Evolutionary conservation across 2,329 filamentous ascomycete genomes (phyloP).

Genomic region (Fusarium pilosicola): DNA sequence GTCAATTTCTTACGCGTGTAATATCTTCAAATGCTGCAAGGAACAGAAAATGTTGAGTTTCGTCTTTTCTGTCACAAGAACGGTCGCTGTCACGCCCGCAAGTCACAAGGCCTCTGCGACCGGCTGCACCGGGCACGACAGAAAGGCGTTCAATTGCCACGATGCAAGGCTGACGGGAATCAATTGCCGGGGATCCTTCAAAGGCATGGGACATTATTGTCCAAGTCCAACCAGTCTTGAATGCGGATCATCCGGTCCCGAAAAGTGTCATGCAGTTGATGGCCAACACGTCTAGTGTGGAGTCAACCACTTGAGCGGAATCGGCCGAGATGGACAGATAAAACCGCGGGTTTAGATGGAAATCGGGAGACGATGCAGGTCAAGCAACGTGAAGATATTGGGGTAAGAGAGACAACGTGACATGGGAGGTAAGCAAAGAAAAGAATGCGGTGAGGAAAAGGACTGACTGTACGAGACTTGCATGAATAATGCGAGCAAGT

Average conservation of each 20-base stretch:
- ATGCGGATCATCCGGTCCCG: slow-evolving; percentile 15
- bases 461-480: slow-evolving; percentile 16
- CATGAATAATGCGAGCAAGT: slow-evolving; percentile 10
- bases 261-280: background rate
- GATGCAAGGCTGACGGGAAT: background rate
- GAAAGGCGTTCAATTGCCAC: background rate
- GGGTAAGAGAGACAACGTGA: slow-evolving; percentile 19
- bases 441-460: slow-evolving; percentile 37
- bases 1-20: background rate
- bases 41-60: background rate
- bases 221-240: background rate
- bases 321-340: slow-evolving; percentile 10
- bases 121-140: background rate
- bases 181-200: background rate
- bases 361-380: slow-evolving; percentile 4
- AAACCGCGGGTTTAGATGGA: background rate
- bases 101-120: slow-evolving; percentile 3
- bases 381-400: slow-evolving; percentile 30
- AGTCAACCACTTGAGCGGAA: slow-evolving; percentile 14
- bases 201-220: background rate
- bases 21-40: background rate
- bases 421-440: background rate
- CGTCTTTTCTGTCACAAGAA: slow-evolving; percentile 1
- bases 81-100: background rate
- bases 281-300: background rate